Evolutionary conservation across 1,284 basidiomycete species (phyloP), one percentile per base, ranked within the genome.

Genomic region (Tilletia setariae): DNA sequence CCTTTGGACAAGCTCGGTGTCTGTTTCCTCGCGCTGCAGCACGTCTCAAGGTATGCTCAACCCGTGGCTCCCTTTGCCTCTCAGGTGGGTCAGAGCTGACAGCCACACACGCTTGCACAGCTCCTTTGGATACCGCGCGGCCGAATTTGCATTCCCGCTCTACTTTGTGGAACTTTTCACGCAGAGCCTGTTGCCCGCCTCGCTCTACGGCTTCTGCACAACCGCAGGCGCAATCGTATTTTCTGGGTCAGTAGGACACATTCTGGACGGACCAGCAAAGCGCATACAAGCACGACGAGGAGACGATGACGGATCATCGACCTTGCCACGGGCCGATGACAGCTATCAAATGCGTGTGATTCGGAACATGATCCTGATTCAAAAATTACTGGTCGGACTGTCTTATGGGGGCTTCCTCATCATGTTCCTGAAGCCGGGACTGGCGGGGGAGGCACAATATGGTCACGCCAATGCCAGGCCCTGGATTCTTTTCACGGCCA

Each of bases 111-210:
- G 23, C 53, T 21, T 76, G 13, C 69, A 69, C 49, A 86, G 84
- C 53, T 83, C 86, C 0, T 86, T 85, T 84, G 84, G 84, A 0
- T 83, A 83, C 63, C 79, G 85, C 63, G 84, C 84, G 0, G 83
- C 84, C 11, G 86, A 86, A 74, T 86, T 86, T 66, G 84, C 85
- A 0, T 82, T 85, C 11, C 86, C 86, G 53, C 72, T 88, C 19
- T 85, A 85, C 73, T 83, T 87, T 64, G 84, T 87, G 65, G 78
- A 81, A 6, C 78, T 86, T 25, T 87, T 86, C 77, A 84, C 85
- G n/a, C 79, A 84, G 64, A 86, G 86, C 0, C 82, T 87, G 0
- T 81, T 87, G 0, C 86, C 86, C 0, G 85, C 86, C 0, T 87
- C 86, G 15, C 65, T 87, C 49, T 86, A 86, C 70, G 85, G 85